Conservation (phyloP, 176 grass and related monocot genomes). For the Zizania latifolia region DNA sequence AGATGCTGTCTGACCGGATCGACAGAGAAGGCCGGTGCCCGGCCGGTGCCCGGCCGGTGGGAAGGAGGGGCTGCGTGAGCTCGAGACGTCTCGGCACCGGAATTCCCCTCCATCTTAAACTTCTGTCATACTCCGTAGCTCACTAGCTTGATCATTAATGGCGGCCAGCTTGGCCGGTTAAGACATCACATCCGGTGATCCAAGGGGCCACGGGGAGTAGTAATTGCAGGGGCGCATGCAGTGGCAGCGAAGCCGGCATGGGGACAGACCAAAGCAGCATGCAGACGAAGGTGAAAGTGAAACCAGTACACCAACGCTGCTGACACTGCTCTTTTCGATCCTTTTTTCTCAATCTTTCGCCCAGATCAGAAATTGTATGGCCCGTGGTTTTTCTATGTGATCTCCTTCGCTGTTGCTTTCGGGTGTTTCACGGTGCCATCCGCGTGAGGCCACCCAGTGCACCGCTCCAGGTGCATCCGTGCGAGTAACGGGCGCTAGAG, state of each 20-base stretch:
- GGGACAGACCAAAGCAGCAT: conserved; percentile 14
- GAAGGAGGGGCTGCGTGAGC: neutral
- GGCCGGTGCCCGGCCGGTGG: too few species aligned
- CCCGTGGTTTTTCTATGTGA: neutral
- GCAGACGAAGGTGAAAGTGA: conserved; percentile 15
- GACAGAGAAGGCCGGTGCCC: neutral
- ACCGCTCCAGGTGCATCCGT: neutral
- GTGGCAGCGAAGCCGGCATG: conserved; percentile 14
- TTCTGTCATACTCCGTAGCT: too few species aligned
- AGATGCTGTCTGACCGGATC: conserved; percentile 8
- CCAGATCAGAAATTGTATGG: neutral
- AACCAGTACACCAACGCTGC: neutral
- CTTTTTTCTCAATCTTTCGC: neutral
- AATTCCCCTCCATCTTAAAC: neutral
- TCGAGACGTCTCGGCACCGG: neutral
- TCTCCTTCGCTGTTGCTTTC: conserved; percentile 18
- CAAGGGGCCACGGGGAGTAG: conserved; percentile 1
- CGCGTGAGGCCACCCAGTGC: neutral
- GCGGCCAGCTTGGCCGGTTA: neutral
- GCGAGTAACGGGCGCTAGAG: neutral
- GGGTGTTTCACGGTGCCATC: neutral
- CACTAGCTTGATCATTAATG: neutral
- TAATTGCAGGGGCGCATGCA: conserved; percentile 22
- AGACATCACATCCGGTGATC: neutral
- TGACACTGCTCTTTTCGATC: neutral